phyloP scores from a whole-genome alignment of 2,329 filamentous ascomycete genomes.

The Claviceps paspali region DNA sequence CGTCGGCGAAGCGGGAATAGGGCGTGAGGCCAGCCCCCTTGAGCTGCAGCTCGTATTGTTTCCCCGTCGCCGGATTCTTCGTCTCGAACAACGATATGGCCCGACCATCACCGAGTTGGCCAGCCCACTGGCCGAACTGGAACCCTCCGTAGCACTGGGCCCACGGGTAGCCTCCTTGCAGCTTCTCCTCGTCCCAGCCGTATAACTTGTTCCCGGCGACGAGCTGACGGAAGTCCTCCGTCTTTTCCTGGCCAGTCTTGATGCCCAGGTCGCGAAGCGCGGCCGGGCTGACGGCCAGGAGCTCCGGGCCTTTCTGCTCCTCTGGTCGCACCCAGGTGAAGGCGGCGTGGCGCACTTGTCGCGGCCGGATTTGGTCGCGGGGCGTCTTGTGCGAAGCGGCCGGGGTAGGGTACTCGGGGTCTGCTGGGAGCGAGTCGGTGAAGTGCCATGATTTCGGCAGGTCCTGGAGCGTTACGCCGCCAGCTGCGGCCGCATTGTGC shows the following conservation, averaged over 20 bases:
- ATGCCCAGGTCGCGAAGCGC: conserved; percentile 76
- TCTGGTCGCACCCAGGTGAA: conserved; percentile 89
- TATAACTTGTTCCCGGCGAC: conserved; percentile 73
- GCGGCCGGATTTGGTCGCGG: conserved; percentile 60
- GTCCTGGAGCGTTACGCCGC: conserved; percentile 28
- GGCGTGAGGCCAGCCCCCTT: conserved; percentile 90
- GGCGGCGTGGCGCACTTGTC: conserved; percentile 68
- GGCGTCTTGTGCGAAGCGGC: conserved; percentile 67
- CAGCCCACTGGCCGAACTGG: conserved; percentile 77
- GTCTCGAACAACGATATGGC: conserved; percentile 90
- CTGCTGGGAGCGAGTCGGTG: conserved; percentile 55
- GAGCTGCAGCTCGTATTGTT: conserved; percentile 76
- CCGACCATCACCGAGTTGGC: conserved; percentile 85
- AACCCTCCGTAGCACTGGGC: conserved; percentile 92
- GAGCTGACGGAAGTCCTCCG: conserved; percentile 58
- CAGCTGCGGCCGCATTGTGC: conserved; percentile 15
- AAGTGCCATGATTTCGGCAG: conserved; percentile 52
- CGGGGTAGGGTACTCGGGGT: conserved; percentile 66
- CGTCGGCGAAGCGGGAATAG: conserved; percentile 92
- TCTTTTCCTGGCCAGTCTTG: conserved; percentile 48
- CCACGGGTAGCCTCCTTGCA: conserved; percentile 77
- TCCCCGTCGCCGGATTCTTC: conserved; percentile 56
- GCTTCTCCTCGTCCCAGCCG: conserved; percentile 55
- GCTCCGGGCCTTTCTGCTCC: conserved; percentile 52
- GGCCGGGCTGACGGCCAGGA: conserved; percentile 64